These are phyloP conservation scores for Lachancea mirantina DNA, from an alignment of 805 yeast genomes.

Conservation along the genomic window DNA sequence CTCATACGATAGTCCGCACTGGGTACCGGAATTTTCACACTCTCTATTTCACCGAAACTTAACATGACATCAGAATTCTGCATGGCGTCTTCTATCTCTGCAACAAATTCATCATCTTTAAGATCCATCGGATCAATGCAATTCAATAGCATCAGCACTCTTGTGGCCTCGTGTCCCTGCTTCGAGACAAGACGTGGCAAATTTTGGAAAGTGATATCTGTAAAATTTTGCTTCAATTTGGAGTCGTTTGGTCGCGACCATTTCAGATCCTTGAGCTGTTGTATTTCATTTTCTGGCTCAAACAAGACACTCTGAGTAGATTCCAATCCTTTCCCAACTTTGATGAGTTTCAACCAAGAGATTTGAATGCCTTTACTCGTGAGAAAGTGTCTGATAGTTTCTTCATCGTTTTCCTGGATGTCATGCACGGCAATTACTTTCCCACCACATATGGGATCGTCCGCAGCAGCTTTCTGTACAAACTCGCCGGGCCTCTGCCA, in stretches of 20 bases:
- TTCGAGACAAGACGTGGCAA: conserved; percentile 33
- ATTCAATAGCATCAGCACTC: conserved; percentile 60
- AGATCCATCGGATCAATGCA: conserved; percentile 59
- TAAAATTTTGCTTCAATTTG: conserved; percentile 15
- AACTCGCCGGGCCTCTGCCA: conserved; percentile 27
- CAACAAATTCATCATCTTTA: conserved; percentile 40
- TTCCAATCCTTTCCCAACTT: conserved; percentile 3
- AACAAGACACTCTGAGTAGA: conserved; percentile 25
- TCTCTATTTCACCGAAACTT: conserved; percentile 41
- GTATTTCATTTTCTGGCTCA: conserved; percentile 10
- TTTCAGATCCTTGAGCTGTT: not conserved
- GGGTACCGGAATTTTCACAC: conserved; percentile 58
- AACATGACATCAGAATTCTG: conserved; percentile 28
- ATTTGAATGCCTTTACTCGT: conserved; percentile 8
- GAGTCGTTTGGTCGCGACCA: conserved; percentile 21
- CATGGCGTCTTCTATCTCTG: conserved; percentile 48
- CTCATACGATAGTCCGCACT: conserved; percentile 37
- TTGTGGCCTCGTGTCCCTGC: conserved; percentile 24
- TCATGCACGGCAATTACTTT: conserved; percentile 18
- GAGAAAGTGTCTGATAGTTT: conserved; percentile 8
- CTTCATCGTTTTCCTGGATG: conserved; percentile 9
- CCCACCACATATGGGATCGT: conserved; percentile 17
- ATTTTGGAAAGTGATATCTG: conserved; percentile 29
- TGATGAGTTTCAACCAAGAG: conserved; percentile 8
- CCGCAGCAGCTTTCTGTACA: conserved; percentile 12